phyloP scores from a whole-genome alignment of 116 monocot genomes.

The Zostera marina region DNA sequence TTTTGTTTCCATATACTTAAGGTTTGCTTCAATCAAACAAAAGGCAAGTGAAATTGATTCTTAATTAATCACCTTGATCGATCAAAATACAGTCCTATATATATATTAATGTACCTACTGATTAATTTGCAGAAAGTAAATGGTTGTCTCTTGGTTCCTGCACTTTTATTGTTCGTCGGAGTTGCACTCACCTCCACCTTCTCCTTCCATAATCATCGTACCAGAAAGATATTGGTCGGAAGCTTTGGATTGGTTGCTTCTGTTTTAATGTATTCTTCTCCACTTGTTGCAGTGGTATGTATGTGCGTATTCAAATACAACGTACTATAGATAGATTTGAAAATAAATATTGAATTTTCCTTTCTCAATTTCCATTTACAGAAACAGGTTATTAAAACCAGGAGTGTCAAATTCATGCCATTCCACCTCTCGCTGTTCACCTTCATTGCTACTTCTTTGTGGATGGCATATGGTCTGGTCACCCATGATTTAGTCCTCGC shows the following conservation, averaged over 20 bases:
- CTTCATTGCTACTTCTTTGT: constrained; percentile 41
- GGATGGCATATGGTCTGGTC: constrained; percentile 51
- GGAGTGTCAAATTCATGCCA: constrained; percentile 70
- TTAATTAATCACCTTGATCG: no score
- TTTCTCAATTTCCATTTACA: constrained; percentile 10
- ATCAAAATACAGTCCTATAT: no score
- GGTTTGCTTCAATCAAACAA: constrained; percentile 22
- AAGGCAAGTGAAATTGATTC: no score
- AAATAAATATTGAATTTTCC: no score
- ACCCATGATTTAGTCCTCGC: constrained; percentile 45
- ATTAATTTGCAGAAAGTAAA: constrained; percentile 24
- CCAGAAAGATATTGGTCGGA: constrained; percentile 40
- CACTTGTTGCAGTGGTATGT: constrained; percentile 37
- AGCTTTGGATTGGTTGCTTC: constrained; percentile 40
- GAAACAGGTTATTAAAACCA: constrained; percentile 45
- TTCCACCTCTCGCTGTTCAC: constrained; percentile 61
- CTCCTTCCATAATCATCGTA: constrained; percentile 27
- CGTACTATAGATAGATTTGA: no score
- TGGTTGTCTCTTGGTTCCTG: constrained; percentile 11
- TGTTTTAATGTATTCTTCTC: constrained; percentile 40
- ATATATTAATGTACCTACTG: no score
- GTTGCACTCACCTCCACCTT: constrained; percentile 27
- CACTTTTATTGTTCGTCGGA: constrained; percentile 20
- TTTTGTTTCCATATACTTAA: constrained; percentile 33
- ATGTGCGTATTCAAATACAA: constrained; percentile 7